These are phyloP conservation scores for Lipomyces yarrowii DNA, from an alignment of 1,139 yeast genomes.

Conservation along the genomic window DNA sequence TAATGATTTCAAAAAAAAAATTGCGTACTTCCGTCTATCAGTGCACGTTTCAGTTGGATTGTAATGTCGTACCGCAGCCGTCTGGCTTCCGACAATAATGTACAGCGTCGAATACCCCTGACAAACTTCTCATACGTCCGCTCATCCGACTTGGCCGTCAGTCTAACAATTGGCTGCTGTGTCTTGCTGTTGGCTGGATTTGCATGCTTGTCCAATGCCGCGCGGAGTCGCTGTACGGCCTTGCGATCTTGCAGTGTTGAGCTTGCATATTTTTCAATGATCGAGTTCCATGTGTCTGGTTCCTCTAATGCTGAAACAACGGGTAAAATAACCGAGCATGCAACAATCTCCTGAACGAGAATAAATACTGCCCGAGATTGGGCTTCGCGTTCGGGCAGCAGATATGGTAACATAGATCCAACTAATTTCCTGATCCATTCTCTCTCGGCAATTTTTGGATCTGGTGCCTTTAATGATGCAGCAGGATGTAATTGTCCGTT, in stretches of 20 bases:
- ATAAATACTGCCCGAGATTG: slow-evolving; percentile 53
- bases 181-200: slow-evolving; percentile 18
- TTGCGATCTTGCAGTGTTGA: slow-evolving; percentile 70
- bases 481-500: slow-evolving; percentile 64
- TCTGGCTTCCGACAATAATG: slow-evolving; percentile 47
- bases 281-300: slow-evolving; percentile 75
- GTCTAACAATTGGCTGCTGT: slow-evolving; percentile 32
- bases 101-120: slow-evolving; percentile 43
- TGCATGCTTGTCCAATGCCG: slow-evolving; percentile 65
- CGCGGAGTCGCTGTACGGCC: slow-evolving; percentile 73
- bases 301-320: slow-evolving; percentile 62
- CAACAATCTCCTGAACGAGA: slow-evolving; percentile 64
- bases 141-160: slow-evolving; percentile 42
- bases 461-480: slow-evolving; percentile 51
- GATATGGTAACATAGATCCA: slow-evolving; percentile 51
- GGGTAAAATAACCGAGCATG: slow-evolving; percentile 59
- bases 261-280: slow-evolving; percentile 63
- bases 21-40: slow-evolving; percentile 32
- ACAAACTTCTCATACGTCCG: slow-evolving; percentile 51
- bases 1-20: background rate
- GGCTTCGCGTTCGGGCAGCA: slow-evolving; percentile 56
- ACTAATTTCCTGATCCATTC: slow-evolving; percentile 53
- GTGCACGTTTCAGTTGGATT: slow-evolving; percentile 46
- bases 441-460: slow-evolving; percentile 54
- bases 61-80: slow-evolving; percentile 50